Conservation (phyloP, 306 rosid genomes). For the Cucurbita argyrosperma region DNA sequence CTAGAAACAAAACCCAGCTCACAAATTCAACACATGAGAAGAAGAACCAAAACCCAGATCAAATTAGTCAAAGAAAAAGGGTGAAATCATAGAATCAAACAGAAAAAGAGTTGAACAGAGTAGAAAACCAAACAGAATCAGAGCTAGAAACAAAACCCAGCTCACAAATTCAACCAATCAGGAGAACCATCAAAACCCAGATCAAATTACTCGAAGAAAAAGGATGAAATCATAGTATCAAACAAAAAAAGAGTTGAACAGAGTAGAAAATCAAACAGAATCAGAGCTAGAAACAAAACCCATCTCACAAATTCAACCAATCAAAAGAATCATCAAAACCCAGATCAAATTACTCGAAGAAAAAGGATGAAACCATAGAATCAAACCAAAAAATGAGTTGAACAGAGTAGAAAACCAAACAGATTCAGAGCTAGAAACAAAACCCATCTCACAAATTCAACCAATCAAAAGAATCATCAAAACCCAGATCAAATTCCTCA, state of each 20-base stretch:
- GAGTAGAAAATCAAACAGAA: too few species aligned
- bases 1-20: neutral
- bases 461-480: neutral
- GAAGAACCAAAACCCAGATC: neutral
- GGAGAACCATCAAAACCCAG: neutral
- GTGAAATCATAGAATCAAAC: neutral
- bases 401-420: neutral
- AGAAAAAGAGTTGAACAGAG: neutral
- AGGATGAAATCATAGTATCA: too few species aligned
- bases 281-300: too few species aligned
- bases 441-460: neutral
- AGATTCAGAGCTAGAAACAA: neutral
- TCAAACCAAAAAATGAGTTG: neutral
- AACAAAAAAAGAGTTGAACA: too few species aligned
- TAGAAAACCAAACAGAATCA: neutral
- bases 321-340: neutral
- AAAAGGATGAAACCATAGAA: neutral
- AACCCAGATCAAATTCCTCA: neutral
- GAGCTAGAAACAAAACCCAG: neutral
- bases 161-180: neutral
- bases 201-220: neutral
- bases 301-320: too few species aligned
- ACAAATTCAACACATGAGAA: neutral
- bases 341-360: neutral
- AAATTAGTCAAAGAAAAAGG: neutral